These are phyloP conservation scores for Lathyrus tuberosus DNA, from an alignment of 306 rosid species.

Conservation along the genomic window DNA sequence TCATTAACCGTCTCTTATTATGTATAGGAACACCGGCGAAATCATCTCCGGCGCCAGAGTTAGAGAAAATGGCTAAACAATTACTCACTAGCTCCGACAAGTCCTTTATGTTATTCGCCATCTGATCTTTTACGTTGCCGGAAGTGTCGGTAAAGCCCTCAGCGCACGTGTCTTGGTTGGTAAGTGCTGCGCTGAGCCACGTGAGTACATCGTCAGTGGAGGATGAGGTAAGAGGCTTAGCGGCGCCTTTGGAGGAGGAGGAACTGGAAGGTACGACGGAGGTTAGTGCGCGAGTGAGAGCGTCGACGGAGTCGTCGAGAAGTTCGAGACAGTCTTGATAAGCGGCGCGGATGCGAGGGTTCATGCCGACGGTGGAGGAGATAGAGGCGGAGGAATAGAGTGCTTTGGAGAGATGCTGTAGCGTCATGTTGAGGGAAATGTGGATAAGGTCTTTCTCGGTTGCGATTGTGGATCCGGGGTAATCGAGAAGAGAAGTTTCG, in stretches of 20 bases:
- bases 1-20: constrained; percentile 62
- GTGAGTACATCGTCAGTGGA: constrained; percentile 62
- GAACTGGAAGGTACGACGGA: constrained; percentile 30
- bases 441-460: constrained; percentile 77
- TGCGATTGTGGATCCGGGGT: constrained; percentile 66
- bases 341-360: constrained; percentile 58
- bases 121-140: constrained; percentile 55
- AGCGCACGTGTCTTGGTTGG: constrained; percentile 84
- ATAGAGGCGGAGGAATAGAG: constrained; percentile 60
- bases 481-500: constrained; percentile 63
- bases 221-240: constrained; percentile 29
- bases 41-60: constrained; percentile 42
- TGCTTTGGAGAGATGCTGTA: constrained; percentile 66
- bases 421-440: constrained; percentile 86
- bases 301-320: constrained; percentile 75
- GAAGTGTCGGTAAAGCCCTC: constrained; percentile 59
- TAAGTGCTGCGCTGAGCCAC: constrained; percentile 87
- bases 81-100: constrained; percentile 76
- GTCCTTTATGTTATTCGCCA: constrained; percentile 56
- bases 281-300: constrained; percentile 57
- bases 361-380: constrained; percentile 45
- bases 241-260: background rate
- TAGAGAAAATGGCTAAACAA: constrained; percentile 73
- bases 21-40: constrained; percentile 83
- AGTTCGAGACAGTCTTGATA: constrained; percentile 84